Percentiles rank a stretch among this genome's conserved stretches.
Evolutionary conservation across 2,329 filamentous ascomycete genomes (phyloP).

Genomic region (Rutstroemia sp.): DNA sequence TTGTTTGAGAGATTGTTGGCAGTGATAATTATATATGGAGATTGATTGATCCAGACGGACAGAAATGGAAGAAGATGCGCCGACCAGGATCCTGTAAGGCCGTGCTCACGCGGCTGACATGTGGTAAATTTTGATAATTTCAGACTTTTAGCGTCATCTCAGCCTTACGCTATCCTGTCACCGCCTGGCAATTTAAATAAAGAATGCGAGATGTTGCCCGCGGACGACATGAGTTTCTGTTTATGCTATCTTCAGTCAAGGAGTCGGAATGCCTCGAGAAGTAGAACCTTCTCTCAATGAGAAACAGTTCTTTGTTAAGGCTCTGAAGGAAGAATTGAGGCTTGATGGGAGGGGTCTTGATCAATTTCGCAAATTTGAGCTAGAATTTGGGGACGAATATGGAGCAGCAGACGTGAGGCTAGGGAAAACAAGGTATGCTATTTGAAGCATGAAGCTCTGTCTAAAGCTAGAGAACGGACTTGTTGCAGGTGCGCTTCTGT

Average conservation of each 20-base stretch:
- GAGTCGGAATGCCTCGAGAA: constrained; percentile 73
- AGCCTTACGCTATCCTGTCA: not conserved
- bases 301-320: constrained; percentile 76
- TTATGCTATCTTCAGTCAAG: not conserved
- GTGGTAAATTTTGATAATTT: not conserved
- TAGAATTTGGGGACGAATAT: constrained; percentile 85
- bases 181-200: not conserved
- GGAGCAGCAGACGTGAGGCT: constrained; percentile 81
- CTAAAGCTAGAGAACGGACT: not conserved
- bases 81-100: too few relatives aligned
- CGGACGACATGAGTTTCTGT: not conserved
- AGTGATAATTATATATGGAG: too few relatives aligned
- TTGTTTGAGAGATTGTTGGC: not conserved
- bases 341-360: constrained; percentile 79
- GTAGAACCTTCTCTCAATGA: constrained; percentile 84
- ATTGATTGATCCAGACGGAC: too few relatives aligned
- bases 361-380: constrained; percentile 67
- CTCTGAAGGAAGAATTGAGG: constrained; percentile 71
- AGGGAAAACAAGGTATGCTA: constrained; percentile 75
- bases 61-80: too few relatives aligned
- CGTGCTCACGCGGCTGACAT: too few relatives aligned
- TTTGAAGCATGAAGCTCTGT: not conserved
- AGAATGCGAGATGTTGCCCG: not conserved
- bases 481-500: not conserved
- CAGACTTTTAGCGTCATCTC: not conserved